Evolutionary conservation across 345 rosid genomes (phyloP).

Genomic region (Schrenkiella parvula): DNA sequence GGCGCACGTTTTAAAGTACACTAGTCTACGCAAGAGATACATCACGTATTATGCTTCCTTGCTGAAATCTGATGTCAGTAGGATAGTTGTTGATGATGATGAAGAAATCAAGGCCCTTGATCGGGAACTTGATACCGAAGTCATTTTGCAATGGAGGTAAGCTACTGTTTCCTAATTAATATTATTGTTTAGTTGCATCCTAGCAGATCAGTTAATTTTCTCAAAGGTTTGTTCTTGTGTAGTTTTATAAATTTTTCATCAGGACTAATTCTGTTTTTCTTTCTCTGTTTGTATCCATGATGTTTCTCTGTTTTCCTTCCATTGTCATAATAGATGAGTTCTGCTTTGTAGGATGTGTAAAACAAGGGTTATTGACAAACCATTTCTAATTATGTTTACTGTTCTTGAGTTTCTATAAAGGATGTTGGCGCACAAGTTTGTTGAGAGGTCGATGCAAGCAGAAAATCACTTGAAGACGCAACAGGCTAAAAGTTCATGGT

Average conservation of each 20-base stretch:
- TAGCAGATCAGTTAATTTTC: not conserved
- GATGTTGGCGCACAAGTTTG: constrained; percentile 97
- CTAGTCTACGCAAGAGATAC: constrained; percentile 81
- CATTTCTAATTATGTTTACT: not conserved
- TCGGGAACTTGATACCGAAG: constrained; percentile 78
- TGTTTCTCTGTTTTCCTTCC: constrained; percentile 9
- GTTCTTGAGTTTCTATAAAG: constrained; percentile 39
- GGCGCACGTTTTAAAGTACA: constrained; percentile 77
- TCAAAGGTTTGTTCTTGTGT: not conserved
- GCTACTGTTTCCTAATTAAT: constrained; percentile 14
- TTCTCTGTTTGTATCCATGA: not conserved
- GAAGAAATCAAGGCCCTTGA: constrained; percentile 83
- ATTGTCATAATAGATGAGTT: not conserved
- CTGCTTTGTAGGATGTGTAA: not conserved
- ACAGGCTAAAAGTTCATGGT: constrained; percentile 79
- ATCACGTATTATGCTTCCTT: constrained; percentile 80
- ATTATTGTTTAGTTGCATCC: not conserved
- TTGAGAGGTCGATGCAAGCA: constrained; percentile 62
- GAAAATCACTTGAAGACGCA: constrained; percentile 50
- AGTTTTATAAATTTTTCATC: constrained; percentile 2
- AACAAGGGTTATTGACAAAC: not conserved
- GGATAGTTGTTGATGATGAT: constrained; percentile 59
- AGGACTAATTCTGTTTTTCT: not conserved
- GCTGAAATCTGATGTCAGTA: constrained; percentile 74
- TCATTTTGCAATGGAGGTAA: constrained; percentile 98